Evolutionary conservation across 805 yeast species (phyloP).

Genomic region (Schizosaccharomyces lindneri): DNA sequence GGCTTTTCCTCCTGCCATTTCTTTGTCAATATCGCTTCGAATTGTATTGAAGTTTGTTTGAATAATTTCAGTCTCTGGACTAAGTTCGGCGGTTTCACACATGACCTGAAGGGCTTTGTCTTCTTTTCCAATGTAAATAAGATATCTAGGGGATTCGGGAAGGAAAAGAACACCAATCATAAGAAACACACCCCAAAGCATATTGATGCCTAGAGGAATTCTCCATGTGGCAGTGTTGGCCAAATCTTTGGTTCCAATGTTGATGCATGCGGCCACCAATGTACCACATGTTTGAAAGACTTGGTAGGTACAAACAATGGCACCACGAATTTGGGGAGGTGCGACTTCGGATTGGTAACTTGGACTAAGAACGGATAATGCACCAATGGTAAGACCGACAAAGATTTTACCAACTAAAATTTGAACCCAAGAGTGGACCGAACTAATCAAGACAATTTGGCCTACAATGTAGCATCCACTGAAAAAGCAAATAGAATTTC

Average conservation of each 20-base stretch:
- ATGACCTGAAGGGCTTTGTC: conserved; percentile 36
- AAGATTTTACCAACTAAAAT: conserved; percentile 26
- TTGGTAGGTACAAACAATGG: conserved; percentile 19
- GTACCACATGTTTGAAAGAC: conserved; percentile 50
- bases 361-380: conserved; percentile 43
- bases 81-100: conserved; percentile 17
- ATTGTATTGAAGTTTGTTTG: conserved; percentile 16
- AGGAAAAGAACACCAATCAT: conserved; percentile 36
- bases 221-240: conserved; percentile 30
- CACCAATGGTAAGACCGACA: conserved; percentile 52
- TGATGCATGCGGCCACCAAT: conserved; percentile 39
- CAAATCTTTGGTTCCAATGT: conserved; percentile 32
- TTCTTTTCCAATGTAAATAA: conserved; percentile 28
- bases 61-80: conserved; percentile 13
- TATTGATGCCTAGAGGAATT: conserved; percentile 42
- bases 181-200: conserved; percentile 38
- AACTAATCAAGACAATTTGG: background rate
- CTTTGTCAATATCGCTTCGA: conserved; percentile 24
- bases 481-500: conserved; percentile 2
- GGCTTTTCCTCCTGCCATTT: conserved; percentile 25
- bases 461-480: conserved; percentile 3
- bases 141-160: conserved; percentile 58
- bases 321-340: conserved; percentile 14
- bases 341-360: conserved; percentile 29
- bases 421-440: conserved; percentile 16